phyloP scores from a whole-genome alignment of 257 asterid species.

The Plantago elongata region DNA sequence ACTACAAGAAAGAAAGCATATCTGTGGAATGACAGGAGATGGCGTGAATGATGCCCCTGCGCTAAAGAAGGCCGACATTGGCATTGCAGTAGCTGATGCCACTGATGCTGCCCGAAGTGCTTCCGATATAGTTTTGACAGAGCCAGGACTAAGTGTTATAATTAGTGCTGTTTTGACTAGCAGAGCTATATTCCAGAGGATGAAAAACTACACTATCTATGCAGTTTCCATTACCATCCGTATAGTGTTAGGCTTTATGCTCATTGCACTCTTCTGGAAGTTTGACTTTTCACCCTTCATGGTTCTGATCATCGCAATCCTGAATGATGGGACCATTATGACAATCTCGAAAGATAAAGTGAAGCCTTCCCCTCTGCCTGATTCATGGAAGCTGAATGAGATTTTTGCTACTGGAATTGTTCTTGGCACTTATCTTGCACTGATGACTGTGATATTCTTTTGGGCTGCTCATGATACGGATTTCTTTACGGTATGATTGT shows the following conservation, averaged over 20 bases:
- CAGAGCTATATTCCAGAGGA: constrained; percentile 59
- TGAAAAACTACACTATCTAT: constrained; percentile 63
- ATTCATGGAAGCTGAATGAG: constrained; percentile 60
- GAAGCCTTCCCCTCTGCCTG: constrained; percentile 56
- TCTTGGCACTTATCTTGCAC: constrained; percentile 52
- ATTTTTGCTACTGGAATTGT: constrained; percentile 63
- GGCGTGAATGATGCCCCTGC: constrained; percentile 70
- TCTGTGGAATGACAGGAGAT: constrained; percentile 62
- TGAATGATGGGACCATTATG: constrained; percentile 63
- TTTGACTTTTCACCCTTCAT: constrained; percentile 63
- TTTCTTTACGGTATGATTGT: constrained; percentile 35
- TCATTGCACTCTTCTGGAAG: constrained; percentile 55
- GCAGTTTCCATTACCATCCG: constrained; percentile 63
- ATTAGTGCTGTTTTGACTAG: constrained; percentile 49
- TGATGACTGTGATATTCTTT: constrained; percentile 56
- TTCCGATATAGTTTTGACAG: constrained; percentile 50
- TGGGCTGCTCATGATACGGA: constrained; percentile 40
- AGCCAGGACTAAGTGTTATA: constrained; percentile 51
- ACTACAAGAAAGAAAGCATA: constrained; percentile 52
- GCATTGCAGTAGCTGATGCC: constrained; percentile 59
- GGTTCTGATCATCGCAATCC: constrained; percentile 60
- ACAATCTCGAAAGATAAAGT: constrained; percentile 59
- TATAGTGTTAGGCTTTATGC: constrained; percentile 57
- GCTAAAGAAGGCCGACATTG: constrained; percentile 49
- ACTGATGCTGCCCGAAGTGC: constrained; percentile 59